Conservation (phyloP, 148 eudicot species). For the Rhododendron ferrugineum region DNA sequence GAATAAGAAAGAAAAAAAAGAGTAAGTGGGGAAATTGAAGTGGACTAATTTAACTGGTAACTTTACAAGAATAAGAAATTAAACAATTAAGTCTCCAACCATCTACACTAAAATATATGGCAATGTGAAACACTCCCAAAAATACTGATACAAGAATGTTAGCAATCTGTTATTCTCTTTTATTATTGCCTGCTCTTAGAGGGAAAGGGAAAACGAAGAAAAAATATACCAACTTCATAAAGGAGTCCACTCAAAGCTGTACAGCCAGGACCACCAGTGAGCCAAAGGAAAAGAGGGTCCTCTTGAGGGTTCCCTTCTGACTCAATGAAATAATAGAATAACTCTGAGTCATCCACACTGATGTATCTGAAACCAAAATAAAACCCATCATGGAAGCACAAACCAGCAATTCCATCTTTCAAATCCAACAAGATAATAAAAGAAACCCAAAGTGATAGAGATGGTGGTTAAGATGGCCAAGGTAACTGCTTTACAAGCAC, state of each 20-base stretch:
- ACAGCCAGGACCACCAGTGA: slow-evolving; percentile 38
- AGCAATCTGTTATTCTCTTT: background rate
- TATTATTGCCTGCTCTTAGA: background rate
- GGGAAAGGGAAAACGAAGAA: background rate
- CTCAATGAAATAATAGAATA: slow-evolving; percentile 36
- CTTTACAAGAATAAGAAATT: background rate
- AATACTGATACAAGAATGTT: background rate
- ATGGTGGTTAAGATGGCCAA: background rate
- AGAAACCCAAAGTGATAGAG: background rate
- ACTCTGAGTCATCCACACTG: slow-evolving; percentile 23
- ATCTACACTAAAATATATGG: background rate
- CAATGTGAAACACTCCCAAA: background rate
- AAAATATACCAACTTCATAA: slow-evolving; percentile 22
- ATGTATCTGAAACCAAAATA: slow-evolving; percentile 18
- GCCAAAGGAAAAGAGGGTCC: slow-evolving; percentile 32
- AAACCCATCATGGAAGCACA: background rate
- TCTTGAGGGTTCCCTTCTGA: slow-evolving; percentile 26
- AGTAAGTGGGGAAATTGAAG: background rate
- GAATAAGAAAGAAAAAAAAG: background rate
- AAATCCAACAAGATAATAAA: background rate
- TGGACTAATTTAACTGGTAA: background rate
- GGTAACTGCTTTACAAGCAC: background rate
- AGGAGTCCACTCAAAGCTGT: slow-evolving; percentile 26
- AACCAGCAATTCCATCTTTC: background rate
- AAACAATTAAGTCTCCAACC: background rate